A percentile compares a stretch with the other conserved stretches of the same genome.
Evolutionary conservation across 768 basidiomycete genomes (phyloP).

Genomic region (Kwoniella sp.): DNA sequence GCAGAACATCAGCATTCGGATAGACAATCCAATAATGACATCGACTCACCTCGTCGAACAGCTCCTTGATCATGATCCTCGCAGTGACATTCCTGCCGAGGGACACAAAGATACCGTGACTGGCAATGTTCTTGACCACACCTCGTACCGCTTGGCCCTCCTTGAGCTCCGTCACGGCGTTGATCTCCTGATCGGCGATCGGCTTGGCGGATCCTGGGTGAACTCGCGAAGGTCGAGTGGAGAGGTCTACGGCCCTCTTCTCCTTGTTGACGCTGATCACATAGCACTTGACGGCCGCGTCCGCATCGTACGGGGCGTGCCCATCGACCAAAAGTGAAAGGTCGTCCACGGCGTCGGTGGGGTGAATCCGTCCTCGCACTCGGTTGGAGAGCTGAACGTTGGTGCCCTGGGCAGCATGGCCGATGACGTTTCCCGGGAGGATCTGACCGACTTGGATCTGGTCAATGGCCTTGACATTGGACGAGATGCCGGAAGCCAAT

Average conservation of each 20-base stretch:
- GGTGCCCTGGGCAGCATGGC: slow-evolving; percentile 67
- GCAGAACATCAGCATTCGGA: not conserved
- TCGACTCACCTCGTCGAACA: slow-evolving; percentile 71
- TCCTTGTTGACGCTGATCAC: slow-evolving; percentile 67
- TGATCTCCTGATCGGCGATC: slow-evolving; percentile 67
- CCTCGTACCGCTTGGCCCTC: slow-evolving; percentile 75
- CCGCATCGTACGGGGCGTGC: slow-evolving; percentile 55
- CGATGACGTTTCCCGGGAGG: slow-evolving; percentile 73
- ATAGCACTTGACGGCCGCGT: slow-evolving; percentile 64
- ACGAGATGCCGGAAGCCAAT: slow-evolving; percentile 5
- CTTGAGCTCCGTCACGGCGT: slow-evolving; percentile 60
- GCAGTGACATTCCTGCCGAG: slow-evolving; percentile 80
- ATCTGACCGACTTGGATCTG: slow-evolving; percentile 67
- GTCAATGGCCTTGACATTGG: slow-evolving; percentile 58
- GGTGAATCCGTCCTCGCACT: slow-evolving; percentile 72
- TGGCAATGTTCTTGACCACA: slow-evolving; percentile 76
- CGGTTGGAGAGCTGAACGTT: slow-evolving; percentile 69
- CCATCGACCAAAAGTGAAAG: slow-evolving; percentile 54
- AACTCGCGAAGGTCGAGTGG: slow-evolving; percentile 70
- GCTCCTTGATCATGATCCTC: slow-evolving; percentile 85
- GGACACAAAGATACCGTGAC: slow-evolving; percentile 79
- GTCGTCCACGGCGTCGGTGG: slow-evolving; percentile 77
- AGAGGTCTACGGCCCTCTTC: slow-evolving; percentile 69
- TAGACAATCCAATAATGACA: not conserved
- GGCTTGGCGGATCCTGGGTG: slow-evolving; percentile 52